phyloP scores from a whole-genome alignment of 225 moss, liverwort and hornwort species.

The Marchantia paleacea region DNA sequence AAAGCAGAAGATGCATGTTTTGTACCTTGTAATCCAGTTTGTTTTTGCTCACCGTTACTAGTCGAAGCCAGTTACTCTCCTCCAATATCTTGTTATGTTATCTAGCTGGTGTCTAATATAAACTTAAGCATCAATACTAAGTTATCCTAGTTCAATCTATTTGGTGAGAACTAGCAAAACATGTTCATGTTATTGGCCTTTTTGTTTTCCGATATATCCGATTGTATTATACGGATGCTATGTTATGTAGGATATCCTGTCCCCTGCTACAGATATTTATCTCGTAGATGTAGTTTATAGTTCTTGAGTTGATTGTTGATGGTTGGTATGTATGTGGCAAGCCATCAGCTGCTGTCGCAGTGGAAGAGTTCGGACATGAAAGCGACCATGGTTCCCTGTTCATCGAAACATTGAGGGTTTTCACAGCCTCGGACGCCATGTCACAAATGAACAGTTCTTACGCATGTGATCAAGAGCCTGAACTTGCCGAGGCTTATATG shows the following conservation, averaged over 20 bases:
- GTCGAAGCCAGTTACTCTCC: no score
- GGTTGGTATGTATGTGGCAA: constrained; percentile 43
- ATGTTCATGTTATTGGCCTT: not conserved
- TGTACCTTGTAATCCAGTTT: no score
- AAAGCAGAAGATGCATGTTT: not conserved
- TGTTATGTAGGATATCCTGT: not conserved
- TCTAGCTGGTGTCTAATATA: not conserved
- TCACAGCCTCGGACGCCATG: constrained; percentile 84
- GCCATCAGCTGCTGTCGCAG: constrained; percentile 71
- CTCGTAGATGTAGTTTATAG: not conserved
- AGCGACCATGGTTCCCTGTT: constrained; percentile 75
- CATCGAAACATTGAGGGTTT: constrained; percentile 73
- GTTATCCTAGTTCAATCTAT: no score
- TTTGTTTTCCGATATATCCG: not conserved
- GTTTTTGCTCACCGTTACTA: no score
- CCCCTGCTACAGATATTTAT: not conserved
- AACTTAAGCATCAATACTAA: not conserved
- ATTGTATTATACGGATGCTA: not conserved
- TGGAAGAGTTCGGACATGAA: constrained; percentile 90
- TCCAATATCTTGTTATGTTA: no score
- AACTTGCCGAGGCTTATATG: constrained; percentile 93
- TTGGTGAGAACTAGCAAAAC: no score
- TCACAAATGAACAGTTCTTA: constrained; percentile 85
- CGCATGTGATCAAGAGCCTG: constrained; percentile 94
- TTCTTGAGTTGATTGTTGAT: constrained; percentile 33